A percentile compares a stretch with the other conserved stretches of the same genome.
Evolutionary conservation across 768 basidiomycete genomes (phyloP).

Genomic region (Mycena indigotica): DNA sequence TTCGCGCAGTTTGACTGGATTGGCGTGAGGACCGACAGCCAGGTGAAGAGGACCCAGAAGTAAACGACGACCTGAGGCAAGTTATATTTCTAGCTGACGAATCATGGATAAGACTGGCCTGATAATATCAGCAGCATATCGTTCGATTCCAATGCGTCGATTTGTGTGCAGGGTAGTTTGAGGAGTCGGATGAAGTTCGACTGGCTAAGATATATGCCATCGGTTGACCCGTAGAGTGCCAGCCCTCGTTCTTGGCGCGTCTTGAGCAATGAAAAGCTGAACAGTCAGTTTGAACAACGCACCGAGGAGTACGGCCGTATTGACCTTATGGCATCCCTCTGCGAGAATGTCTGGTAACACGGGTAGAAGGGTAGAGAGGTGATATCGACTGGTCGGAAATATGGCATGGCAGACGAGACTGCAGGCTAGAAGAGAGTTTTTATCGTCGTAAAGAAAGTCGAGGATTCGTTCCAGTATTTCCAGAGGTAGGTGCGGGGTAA

Average conservation of each 20-base stretch:
- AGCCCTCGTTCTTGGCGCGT: background rate
- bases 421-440: slow-evolving; percentile 19
- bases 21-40: slow-evolving; percentile 1
- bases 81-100: background rate
- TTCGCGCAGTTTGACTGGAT: background rate
- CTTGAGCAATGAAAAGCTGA: background rate
- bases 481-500: slow-evolving; percentile 13
- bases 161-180: slow-evolving; percentile 20
- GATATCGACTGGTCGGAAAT: slow-evolving; percentile 22
- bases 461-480: slow-evolving; percentile 26
- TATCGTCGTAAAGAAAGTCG: slow-evolving; percentile 23
- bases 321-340: slow-evolving; percentile 12
- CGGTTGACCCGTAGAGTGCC: slow-evolving; percentile 15
- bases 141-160: slow-evolving; percentile 12
- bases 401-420: slow-evolving; percentile 20
- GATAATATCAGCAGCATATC: slow-evolving; percentile 17
- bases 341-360: slow-evolving; percentile 11
- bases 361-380: slow-evolving; percentile 16
- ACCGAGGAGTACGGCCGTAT: slow-evolving; percentile 14
- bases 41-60: slow-evolving; percentile 12
- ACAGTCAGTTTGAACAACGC: background rate
- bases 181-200: slow-evolving; percentile 1
- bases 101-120: background rate
- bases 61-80: slow-evolving; percentile 9
- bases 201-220: slow-evolving; percentile 11